These are phyloP conservation scores for Podila verticillata DNA, from an alignment of 192 early-diverging fungal species.

Conservation along the genomic window DNA sequence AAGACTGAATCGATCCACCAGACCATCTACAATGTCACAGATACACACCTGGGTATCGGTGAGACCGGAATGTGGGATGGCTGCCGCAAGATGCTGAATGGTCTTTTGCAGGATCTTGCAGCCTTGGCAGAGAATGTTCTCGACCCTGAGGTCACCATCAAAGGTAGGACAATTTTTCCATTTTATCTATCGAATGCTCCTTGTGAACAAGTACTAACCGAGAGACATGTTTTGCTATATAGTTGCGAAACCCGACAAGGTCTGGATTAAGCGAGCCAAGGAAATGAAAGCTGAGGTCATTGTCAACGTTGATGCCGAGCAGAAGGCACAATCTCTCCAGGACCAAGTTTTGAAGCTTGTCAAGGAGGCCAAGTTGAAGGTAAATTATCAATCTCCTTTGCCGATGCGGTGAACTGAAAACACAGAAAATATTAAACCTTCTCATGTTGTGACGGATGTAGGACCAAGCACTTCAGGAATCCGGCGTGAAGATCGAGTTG, in stretches of 20 bases:
- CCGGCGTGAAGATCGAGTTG: conserved; percentile 76
- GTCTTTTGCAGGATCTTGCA: conserved; percentile 57
- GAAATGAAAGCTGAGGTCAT: conserved; percentile 83
- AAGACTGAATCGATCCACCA: conserved; percentile 54
- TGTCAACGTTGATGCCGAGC: conserved; percentile 83
- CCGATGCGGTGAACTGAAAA: background rate
- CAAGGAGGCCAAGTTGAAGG: conserved; percentile 81
- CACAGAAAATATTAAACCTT: background rate
- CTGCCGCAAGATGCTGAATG: conserved; percentile 60
- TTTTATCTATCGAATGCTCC: background rate
- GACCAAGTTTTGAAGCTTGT: conserved; percentile 85
- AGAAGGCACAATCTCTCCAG: conserved; percentile 75
- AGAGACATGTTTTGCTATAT: background rate
- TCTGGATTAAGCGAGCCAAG: conserved; percentile 85
- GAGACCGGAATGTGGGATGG: conserved; percentile 72
- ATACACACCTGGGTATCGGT: conserved; percentile 62
- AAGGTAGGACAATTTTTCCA: conserved; percentile 47
- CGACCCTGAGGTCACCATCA: conserved; percentile 63
- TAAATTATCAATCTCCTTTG: conserved; percentile 17
- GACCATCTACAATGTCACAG: conserved; percentile 65
- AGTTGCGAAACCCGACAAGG: conserved; percentile 64
- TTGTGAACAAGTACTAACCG: background rate
- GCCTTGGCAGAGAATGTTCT: conserved; percentile 56
- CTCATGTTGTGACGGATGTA: conserved; percentile 17
- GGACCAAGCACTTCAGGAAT: conserved; percentile 85